These are phyloP conservation scores for Candida tunisiensis DNA, from an alignment of 1,139 yeast genomes.

Conservation along the genomic window DNA sequence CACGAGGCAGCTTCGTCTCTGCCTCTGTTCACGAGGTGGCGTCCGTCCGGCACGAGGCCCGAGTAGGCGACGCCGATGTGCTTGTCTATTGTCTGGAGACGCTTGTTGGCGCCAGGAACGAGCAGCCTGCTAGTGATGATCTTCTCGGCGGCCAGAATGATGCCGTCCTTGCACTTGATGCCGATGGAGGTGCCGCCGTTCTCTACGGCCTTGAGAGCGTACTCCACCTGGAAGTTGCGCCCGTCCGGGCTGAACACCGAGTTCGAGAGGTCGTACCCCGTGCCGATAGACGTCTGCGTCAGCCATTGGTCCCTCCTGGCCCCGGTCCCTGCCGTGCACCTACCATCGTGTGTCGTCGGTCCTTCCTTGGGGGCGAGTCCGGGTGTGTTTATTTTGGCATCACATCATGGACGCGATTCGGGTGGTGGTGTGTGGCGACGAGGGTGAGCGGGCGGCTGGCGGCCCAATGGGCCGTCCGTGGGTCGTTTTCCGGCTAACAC, in stretches of 20 bases:
- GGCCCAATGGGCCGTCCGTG: slow-evolving; percentile 3
- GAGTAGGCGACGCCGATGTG: slow-evolving; percentile 87
- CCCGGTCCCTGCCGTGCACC: too few species aligned
- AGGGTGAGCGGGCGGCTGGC: too few species aligned
- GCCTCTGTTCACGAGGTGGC: slow-evolving; percentile 82
- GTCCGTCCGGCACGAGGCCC: slow-evolving; percentile 92
- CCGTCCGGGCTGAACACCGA: slow-evolving; percentile 52
- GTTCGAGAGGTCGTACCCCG: slow-evolving; percentile 15
- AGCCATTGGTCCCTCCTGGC: neutral
- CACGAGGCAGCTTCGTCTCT: slow-evolving; percentile 82
- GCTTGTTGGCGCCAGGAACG: slow-evolving; percentile 75
- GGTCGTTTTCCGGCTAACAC: neutral
- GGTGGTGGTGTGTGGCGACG: slow-evolving; percentile 93
- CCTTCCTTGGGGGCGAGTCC: too few species aligned
- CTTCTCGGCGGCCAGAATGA: slow-evolving; percentile 91
- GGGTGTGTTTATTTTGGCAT: too few species aligned
- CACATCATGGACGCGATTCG: slow-evolving; percentile 30
- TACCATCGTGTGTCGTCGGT: too few species aligned
- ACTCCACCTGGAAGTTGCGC: slow-evolving; percentile 95
- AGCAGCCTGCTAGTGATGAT: slow-evolving; percentile 86
- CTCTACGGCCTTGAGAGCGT: slow-evolving; percentile 95
- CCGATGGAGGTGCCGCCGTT: slow-evolving; percentile 95
- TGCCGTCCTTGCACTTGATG: slow-evolving; percentile 79
- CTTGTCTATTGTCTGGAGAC: slow-evolving; percentile 84
- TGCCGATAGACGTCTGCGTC: slow-evolving; percentile 11